These are phyloP conservation scores for Globisporangium cederbergense DNA, from an alignment of 352 stramenopile species.

Conservation along the genomic window DNA sequence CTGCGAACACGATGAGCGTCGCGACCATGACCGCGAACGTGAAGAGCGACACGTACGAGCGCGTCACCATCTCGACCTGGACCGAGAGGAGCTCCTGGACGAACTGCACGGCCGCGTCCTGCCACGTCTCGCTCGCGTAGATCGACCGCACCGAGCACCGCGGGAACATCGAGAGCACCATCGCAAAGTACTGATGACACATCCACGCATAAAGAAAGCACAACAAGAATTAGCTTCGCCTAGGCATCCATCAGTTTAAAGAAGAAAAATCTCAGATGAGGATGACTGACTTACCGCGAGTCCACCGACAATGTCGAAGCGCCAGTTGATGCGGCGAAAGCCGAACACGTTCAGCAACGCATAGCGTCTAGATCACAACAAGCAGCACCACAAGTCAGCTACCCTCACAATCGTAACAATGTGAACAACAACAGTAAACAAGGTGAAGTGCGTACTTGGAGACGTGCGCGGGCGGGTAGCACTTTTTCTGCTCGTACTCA, in stretches of 20 bases:
- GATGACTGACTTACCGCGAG: conserved; percentile 41
- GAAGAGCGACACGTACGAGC: conserved; percentile 71
- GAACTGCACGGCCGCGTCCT: conserved; percentile 40
- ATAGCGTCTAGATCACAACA: conserved; percentile 52
- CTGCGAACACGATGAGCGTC: conserved; percentile 61
- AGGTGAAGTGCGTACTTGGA: conserved; percentile 39
- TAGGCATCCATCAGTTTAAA: no score
- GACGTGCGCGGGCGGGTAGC: conserved; percentile 81
- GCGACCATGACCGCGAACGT: conserved; percentile 57
- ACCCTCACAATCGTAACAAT: background rate
- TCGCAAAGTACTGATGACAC: conserved; percentile 73
- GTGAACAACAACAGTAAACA: background rate
- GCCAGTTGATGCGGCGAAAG: conserved; percentile 92
- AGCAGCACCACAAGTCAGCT: conserved; percentile 3
- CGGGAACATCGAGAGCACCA: conserved; percentile 92
- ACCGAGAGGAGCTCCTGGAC: conserved; percentile 47
- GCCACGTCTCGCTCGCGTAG: conserved; percentile 52
- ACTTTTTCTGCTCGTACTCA: conserved; percentile 71
- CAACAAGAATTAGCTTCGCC: background rate
- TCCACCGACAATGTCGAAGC: conserved; percentile 90
- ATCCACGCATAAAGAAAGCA: background rate
- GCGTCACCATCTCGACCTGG: conserved; percentile 67
- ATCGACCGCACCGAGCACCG: conserved; percentile 81
- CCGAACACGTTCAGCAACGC: conserved; percentile 81
- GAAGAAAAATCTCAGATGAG: background rate